Evolutionary conservation across 2,329 filamentous ascomycete genomes (phyloP).

Genomic region (Fusarium globosum): DNA sequence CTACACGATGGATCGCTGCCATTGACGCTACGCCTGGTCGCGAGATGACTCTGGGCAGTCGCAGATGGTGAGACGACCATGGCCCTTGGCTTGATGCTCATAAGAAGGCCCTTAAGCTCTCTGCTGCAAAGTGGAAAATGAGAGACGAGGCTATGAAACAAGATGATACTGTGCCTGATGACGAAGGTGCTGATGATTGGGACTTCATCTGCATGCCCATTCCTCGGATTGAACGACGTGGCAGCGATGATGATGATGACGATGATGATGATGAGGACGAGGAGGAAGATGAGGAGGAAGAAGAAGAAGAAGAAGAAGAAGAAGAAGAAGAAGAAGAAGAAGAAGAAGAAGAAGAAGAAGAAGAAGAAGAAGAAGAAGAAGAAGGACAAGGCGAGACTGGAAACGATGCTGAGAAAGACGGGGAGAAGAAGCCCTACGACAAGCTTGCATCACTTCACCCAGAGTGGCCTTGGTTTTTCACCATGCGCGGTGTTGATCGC

Average conservation of each 20-base stretch:
- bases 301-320: no score
- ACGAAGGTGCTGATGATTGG: conserved; percentile 33
- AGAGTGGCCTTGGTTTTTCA: conserved; percentile 27
- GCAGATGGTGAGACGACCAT: conserved; percentile 37
- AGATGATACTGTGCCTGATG: conserved; percentile 7
- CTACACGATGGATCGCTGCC: no score
- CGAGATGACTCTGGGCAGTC: not conserved
- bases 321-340: no score
- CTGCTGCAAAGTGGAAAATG: conserved; percentile 29
- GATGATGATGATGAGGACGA: no score
- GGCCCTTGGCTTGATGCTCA: conserved; percentile 32
- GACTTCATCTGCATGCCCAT: conserved; percentile 36
- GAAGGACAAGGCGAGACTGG: not conserved
- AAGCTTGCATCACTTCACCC: conserved; percentile 39
- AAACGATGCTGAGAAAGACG: not conserved
- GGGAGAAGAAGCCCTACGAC: not conserved
- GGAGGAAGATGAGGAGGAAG: no score
- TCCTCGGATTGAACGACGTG: not conserved
- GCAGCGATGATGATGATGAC: no score
- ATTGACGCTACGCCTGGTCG: no score
- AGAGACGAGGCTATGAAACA: conserved; percentile 33
- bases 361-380: no score
- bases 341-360: no score
- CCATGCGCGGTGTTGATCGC: conserved; percentile 30
- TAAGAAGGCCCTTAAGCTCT: conserved; percentile 30